A percentile compares a stretch with the other conserved stretches of the same genome.
Evolutionary conservation across 2,329 filamentous ascomycete genomes (phyloP).

Genomic region (Cladophialophora yegresii): DNA sequence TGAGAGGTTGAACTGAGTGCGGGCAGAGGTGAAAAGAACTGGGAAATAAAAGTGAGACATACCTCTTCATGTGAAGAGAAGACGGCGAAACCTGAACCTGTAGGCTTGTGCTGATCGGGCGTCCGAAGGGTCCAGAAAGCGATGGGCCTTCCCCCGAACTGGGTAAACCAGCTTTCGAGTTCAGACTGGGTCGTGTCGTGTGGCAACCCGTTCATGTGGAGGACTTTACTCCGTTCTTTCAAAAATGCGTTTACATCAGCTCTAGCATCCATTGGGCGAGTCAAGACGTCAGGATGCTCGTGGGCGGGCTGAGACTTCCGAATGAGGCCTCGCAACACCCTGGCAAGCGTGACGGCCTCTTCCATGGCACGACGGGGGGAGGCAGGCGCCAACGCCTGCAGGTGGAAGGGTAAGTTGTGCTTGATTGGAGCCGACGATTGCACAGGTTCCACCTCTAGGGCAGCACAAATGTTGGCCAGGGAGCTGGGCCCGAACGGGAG

Average conservation of each 20-base stretch:
- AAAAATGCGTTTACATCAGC: conserved; percentile 96
- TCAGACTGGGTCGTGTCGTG: conserved; percentile 99
- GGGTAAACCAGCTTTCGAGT: conserved; percentile 98
- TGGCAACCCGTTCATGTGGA: conserved; percentile 95
- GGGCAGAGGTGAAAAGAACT: conserved; percentile 13
- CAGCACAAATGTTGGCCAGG: conserved; percentile 95
- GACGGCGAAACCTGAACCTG: conserved; percentile 94
- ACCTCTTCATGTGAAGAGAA: conserved; percentile 99
- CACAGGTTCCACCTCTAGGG: conserved; percentile 95
- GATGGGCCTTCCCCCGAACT: conserved; percentile 95
- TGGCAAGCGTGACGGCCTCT: conserved; percentile 89
- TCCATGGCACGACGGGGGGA: conserved; percentile 97
- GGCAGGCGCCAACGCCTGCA: conserved; percentile 91
- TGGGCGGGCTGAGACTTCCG: conserved; percentile 93
- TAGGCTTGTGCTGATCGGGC: conserved; percentile 99
- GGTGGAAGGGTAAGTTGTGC: conserved; percentile 95
- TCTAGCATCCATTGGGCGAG: conserved; percentile 91
- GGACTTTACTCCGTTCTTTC: conserved; percentile 93
- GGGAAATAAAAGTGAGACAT: conserved; percentile 43
- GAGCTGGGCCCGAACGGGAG: conserved; percentile 94
- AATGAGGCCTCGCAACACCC: conserved; percentile 88
- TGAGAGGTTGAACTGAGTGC: conserved; percentile 20
- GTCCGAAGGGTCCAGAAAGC: conserved; percentile 98
- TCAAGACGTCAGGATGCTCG: conserved; percentile 92
- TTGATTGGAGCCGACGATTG: conserved; percentile 98